phyloP scores from a whole-genome alignment of 1,139 yeast species.

The Pichia sp. region DNA sequence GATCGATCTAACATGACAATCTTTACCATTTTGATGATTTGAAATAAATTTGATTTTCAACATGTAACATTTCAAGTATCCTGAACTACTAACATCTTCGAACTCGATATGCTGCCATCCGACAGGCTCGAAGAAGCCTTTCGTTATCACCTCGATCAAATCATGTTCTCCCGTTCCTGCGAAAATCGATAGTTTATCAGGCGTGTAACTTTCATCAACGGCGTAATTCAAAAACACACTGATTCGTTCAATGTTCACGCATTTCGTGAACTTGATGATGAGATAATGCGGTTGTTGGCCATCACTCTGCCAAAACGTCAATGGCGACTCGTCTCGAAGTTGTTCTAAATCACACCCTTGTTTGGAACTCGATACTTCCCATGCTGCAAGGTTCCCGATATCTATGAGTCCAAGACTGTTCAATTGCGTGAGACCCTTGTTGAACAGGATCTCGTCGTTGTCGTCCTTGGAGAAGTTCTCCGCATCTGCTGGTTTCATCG shows the following conservation, averaged over 20 bases:
- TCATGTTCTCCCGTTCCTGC: slow-evolving; percentile 92
- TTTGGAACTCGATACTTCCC: slow-evolving; percentile 82
- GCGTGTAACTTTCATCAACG: slow-evolving; percentile 91
- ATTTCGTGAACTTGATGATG: slow-evolving; percentile 78
- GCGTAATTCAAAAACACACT: slow-evolving; percentile 67
- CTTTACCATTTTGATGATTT: slow-evolving; percentile 96
- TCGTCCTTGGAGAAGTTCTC: slow-evolving; percentile 1
- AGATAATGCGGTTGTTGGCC: slow-evolving; percentile 90
- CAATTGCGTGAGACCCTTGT: slow-evolving; percentile 51
- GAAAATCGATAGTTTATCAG: slow-evolving; percentile 63
- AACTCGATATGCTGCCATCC: slow-evolving; percentile 87
- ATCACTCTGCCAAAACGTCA: slow-evolving; percentile 92
- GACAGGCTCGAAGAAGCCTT: slow-evolving; percentile 66
- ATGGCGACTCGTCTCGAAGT: slow-evolving; percentile 72
- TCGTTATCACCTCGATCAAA: slow-evolving; percentile 66
- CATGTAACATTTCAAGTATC: slow-evolving; percentile 69
- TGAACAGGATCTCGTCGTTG: slow-evolving; percentile 35
- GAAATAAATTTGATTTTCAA: slow-evolving; percentile 68
- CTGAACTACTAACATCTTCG: slow-evolving; percentile 56
- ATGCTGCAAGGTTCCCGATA: slow-evolving; percentile 76
- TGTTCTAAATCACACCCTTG: slow-evolving; percentile 70
- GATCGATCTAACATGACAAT: slow-evolving; percentile 82
- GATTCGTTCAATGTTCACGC: slow-evolving; percentile 67
- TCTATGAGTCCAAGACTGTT: slow-evolving; percentile 61
- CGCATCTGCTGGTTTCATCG: no score